Evolutionary conservation across 768 basidiomycete genomes (phyloP), one percentile per base, ranked within the genome.

Genomic region (Suillus sp.): DNA sequence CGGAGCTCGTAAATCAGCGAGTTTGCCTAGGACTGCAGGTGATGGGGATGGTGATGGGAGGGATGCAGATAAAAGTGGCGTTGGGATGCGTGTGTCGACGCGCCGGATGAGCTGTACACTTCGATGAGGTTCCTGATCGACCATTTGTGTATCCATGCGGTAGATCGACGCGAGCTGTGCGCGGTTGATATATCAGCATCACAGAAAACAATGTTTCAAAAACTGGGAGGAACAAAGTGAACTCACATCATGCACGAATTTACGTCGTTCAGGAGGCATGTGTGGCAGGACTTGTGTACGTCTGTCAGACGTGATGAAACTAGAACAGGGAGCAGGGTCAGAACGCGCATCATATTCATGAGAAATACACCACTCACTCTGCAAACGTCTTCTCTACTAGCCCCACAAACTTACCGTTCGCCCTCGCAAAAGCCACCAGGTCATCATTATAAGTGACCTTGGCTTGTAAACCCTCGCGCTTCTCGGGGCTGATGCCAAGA

Each of bases 51-150:
- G 9, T 20, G 51, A 53, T 53, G 51, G 20, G 51, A 53, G 51
- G 11, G 51, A 53, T 8, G 59, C 38, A n/a, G 66, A 34, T 34
- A 98, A 81, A 4, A 89, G 77, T 1, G 92, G 92, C 1, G 68
- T 72, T 0, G 95, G 95, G 6, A 93, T 77, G 27, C 93, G 86
- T 0, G 94, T 90, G 72, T 97, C 95, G 54, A 95, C 76, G 16
- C 93, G 84, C 38, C 92, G 83, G 57, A 93, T 79, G 55, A 97
- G 84, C 71, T 93, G 90, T 1, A 96, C 90, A 67, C 93, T 90
- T 55, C 93, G 81, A 70, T 91, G 84, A 0, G 96, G 96, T 68
- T 97, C 96, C 69, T 91, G 91, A 72, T 98, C 96, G 22, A 99
- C 86, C 80, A 95, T 86, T 68, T 91, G 86, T 0, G 90, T 87